Evolutionary conservation across 1,284 basidiomycete genomes (phyloP).

Genomic region (Leccinum griseonigrum): DNA sequence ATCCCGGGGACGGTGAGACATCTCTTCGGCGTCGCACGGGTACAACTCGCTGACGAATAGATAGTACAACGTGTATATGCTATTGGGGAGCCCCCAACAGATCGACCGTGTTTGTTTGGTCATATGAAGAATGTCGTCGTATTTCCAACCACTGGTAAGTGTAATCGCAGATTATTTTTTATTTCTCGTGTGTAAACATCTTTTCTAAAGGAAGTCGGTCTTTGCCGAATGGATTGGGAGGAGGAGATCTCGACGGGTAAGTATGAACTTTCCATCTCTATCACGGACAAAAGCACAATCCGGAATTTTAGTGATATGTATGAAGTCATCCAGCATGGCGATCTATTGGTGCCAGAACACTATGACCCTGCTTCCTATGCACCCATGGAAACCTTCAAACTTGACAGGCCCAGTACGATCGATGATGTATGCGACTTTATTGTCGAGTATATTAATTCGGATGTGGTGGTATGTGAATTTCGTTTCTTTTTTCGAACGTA

Average conservation of each 20-base stretch:
- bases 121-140: slow-evolving; percentile 72
- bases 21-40: background rate
- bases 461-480: slow-evolving; percentile 53
- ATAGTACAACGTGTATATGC: slow-evolving; percentile 69
- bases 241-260: slow-evolving; percentile 72
- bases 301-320: slow-evolving; percentile 48
- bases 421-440: slow-evolving; percentile 81
- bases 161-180: slow-evolving; percentile 13
- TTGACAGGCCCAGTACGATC: slow-evolving; percentile 59
- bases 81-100: slow-evolving; percentile 65
- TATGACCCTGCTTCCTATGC: slow-evolving; percentile 55
- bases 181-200: background rate
- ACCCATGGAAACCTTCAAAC: slow-evolving; percentile 36
- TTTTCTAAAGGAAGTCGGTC: slow-evolving; percentile 51
- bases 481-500: background rate
- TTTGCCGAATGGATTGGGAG: slow-evolving; percentile 64
- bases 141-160: slow-evolving; percentile 61
- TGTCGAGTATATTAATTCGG: slow-evolving; percentile 80
- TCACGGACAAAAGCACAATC: slow-evolving; percentile 10
- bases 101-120: slow-evolving; percentile 55
- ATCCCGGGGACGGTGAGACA: slow-evolving; percentile 65
- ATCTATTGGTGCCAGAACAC: slow-evolving; percentile 49
- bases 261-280: slow-evolving; percentile 31
- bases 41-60: slow-evolving; percentile 2
- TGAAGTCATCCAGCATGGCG: slow-evolving; percentile 48